phyloP scores from a whole-genome alignment of 768 basidiomycete genomes.

The Dendrothele bispora region DNA sequence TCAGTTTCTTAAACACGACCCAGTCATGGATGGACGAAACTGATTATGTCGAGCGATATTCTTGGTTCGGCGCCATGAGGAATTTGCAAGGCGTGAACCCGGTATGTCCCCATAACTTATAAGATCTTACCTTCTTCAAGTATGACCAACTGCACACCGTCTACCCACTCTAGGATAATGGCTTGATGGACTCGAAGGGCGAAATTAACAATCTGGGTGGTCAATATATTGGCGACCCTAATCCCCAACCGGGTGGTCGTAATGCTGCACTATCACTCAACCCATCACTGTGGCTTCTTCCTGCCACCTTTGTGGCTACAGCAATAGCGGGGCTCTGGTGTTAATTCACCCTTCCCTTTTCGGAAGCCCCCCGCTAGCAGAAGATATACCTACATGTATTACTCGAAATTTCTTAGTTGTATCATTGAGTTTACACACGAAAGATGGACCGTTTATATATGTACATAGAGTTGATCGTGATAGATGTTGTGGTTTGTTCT shows the following conservation, averaged over 20 bases:
- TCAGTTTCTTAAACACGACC: slow-evolving; percentile 49
- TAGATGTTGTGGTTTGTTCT: no score
- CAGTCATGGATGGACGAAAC: slow-evolving; percentile 54
- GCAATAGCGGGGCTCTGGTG: no score
- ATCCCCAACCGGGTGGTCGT: slow-evolving; percentile 11
- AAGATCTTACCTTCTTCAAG: slow-evolving; percentile 33
- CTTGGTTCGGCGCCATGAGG: slow-evolving; percentile 61
- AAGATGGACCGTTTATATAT: no score
- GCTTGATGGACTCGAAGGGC: slow-evolving; percentile 45
- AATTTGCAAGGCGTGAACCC: slow-evolving; percentile 48
- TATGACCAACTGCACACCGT: slow-evolving; percentile 48
- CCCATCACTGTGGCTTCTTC: no score
- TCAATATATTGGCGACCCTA: slow-evolving; percentile 54
- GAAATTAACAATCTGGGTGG: slow-evolving; percentile 45
- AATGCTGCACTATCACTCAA: no score
- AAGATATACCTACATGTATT: no score
- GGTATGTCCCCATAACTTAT: slow-evolving; percentile 25
- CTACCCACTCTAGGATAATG: slow-evolving; percentile 48
- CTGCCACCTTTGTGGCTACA: no score
- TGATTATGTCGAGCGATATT: slow-evolving; percentile 56
- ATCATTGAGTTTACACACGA: no score
- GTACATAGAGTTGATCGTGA: no score
- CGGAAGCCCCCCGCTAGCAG: no score
- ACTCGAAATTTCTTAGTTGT: no score
- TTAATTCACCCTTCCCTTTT: no score